Conservation (phyloP, 768 basidiomycete genomes). For the Boletus rubropictus region DNA sequence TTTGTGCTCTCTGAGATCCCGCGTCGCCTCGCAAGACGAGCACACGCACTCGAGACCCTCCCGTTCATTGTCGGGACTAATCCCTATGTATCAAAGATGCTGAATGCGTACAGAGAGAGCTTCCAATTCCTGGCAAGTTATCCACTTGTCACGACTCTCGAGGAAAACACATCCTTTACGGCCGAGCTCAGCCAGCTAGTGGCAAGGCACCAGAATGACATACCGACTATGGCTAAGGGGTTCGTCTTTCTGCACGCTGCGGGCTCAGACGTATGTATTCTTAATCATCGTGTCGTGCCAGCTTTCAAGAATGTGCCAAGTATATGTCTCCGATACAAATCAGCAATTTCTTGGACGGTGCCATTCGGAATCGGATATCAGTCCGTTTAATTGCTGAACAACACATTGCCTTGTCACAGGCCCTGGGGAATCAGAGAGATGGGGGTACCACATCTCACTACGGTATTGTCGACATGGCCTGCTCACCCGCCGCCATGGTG, state of each 20-base stretch:
- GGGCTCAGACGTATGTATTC: neutral
- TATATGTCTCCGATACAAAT: constrained; percentile 83
- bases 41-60: constrained; percentile 65
- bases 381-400: constrained; percentile 88
- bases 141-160: constrained; percentile 55
- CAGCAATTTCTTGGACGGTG: constrained; percentile 72
- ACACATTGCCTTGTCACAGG: constrained; percentile 78
- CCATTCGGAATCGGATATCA: constrained; percentile 82
- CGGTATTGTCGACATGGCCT: constrained; percentile 70
- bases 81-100: constrained; percentile 71
- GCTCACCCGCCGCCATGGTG: constrained; percentile 70
- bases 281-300: constrained; percentile 21
- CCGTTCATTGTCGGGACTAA: constrained; percentile 90
- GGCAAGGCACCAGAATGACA: constrained; percentile 76
- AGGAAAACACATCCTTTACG: constrained; percentile 66
- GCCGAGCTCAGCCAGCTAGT: constrained; percentile 67
- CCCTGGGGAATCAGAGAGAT: constrained; percentile 40
- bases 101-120: constrained; percentile 63
- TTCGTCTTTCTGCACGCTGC: constrained; percentile 26
- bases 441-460: constrained; percentile 38
- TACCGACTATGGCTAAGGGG: constrained; percentile 90
- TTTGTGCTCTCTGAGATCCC: constrained; percentile 76
- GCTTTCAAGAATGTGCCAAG: constrained; percentile 80
- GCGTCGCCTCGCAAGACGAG: constrained; percentile 66
- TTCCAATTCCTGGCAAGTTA: constrained; percentile 67